Conservation (phyloP, 2,329 filamentous ascomycete genomes). For the Amesomyces nigricolor region DNA sequence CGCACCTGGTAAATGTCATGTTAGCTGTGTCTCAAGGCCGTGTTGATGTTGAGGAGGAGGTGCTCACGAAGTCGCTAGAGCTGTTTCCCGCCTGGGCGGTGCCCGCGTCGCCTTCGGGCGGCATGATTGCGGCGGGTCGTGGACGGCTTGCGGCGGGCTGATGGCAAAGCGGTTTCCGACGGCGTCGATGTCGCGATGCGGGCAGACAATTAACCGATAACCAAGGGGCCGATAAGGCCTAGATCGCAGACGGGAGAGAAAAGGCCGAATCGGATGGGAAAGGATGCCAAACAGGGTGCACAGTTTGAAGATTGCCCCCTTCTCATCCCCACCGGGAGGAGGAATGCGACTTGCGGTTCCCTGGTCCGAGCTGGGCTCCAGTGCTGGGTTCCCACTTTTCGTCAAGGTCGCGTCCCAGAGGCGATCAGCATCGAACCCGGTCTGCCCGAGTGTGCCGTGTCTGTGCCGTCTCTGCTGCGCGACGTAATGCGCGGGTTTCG, state of each 20-base stretch:
- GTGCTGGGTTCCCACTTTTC: conserved; percentile 18
- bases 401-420: conserved; percentile 15
- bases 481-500: conserved; percentile 17
- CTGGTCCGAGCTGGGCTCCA: conserved; percentile 12
- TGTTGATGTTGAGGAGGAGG: neutral
- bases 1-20: conserved; percentile 60
- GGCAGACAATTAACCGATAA: conserved; percentile 6
- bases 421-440: neutral
- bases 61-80: conserved; percentile 91
- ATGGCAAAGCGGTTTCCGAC: neutral
- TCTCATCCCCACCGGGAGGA: conserved; percentile 15
- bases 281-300: conserved; percentile 11
- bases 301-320: conserved; percentile 15
- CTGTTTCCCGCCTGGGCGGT: conserved; percentile 54
- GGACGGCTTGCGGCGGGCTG: neutral
- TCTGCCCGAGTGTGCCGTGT: conserved; percentile 7
- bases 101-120: conserved; percentile 34
- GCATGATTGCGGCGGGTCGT: conserved; percentile 26
- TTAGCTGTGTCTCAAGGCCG: conserved; percentile 12
- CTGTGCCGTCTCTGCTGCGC: conserved; percentile 4
- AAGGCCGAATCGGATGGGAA: conserved; percentile 13
- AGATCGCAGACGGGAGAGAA: neutral
- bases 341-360: conserved; percentile 15
- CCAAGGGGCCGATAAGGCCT: conserved; percentile 11
- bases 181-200: neutral